Evolutionary conservation across 257 asterid species (phyloP).

Genomic region (Nicotiana tabacum): DNA sequence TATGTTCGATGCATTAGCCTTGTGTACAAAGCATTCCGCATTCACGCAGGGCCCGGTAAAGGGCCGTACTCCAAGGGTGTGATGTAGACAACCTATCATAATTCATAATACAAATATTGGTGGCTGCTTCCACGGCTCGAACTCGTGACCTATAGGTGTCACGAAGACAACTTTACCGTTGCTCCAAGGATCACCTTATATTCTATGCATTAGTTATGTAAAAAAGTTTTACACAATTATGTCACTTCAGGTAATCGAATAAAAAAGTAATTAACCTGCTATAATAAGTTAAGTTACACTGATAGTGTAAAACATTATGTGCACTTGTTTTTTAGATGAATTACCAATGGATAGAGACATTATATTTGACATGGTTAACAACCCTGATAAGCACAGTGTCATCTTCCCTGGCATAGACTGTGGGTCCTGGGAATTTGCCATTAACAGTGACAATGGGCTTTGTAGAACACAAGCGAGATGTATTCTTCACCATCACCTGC

Average conservation of each 20-base stretch:
- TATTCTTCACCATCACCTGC: slow-evolving; percentile 57
- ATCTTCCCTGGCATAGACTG: slow-evolving; percentile 48
- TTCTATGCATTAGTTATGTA: too few species aligned
- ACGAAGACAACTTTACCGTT: too few species aligned
- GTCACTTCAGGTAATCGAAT: too few species aligned
- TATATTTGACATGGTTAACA: slow-evolving; percentile 57
- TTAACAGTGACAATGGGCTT: slow-evolving; percentile 61
- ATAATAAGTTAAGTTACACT: not conserved
- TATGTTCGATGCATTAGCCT: not conserved
- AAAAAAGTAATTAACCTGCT: not conserved
- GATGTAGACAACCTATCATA: too few species aligned
- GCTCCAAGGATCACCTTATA: too few species aligned
- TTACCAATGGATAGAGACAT: slow-evolving; percentile 69
- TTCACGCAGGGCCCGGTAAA: too few species aligned
- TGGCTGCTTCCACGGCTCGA: too few species aligned
- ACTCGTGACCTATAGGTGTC: too few species aligned
- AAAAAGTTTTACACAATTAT: too few species aligned
- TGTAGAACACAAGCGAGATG: slow-evolving; percentile 48
- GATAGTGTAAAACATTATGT: not conserved
- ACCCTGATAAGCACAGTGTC: slow-evolving; percentile 54
- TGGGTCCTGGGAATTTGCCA: slow-evolving; percentile 70
- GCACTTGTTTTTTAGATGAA: not conserved
- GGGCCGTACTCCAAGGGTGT: too few species aligned
- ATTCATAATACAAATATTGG: too few species aligned
- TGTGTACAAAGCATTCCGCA: too few species aligned